Evolutionary conservation across 176 grass and related monocot genomes (phyloP).

Genomic region (Areca catechu): DNA sequence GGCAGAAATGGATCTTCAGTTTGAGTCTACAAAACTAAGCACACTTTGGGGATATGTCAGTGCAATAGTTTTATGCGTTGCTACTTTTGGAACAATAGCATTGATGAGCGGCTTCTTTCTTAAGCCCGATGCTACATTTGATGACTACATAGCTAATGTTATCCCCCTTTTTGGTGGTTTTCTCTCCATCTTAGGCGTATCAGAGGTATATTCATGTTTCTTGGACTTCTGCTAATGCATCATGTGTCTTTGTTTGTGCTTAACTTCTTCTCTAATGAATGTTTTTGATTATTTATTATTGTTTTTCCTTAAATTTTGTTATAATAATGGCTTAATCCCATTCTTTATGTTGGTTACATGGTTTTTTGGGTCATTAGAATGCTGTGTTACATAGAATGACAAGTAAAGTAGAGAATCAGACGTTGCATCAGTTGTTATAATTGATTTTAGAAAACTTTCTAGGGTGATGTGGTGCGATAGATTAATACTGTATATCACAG

Average conservation of each 20-base stretch:
- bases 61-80: constrained; percentile 49
- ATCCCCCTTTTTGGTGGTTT: constrained; percentile 79
- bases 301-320: too few species aligned
- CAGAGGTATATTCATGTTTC: constrained; percentile 49
- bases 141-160: constrained; percentile 80
- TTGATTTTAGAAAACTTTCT: too few species aligned
- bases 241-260: neutral
- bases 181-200: constrained; percentile 77
- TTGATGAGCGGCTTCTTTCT: constrained; percentile 93
- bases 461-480: too few species aligned
- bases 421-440: too few species aligned
- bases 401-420: too few species aligned
- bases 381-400: too few species aligned
- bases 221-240: neutral
- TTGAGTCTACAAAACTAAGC: constrained; percentile 70
- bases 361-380: too few species aligned
- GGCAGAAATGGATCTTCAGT: constrained; percentile 86
- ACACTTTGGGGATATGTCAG: constrained; percentile 75
- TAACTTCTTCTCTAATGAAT: too few species aligned
- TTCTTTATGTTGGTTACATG: too few species aligned
- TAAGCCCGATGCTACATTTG: constrained; percentile 72
- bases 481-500: too few species aligned
- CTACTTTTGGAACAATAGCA: constrained; percentile 84
- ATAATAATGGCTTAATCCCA: too few species aligned
- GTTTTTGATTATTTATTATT: too few species aligned